Conservation (phyloP, 805 yeast species). For the Wickerhamomyces queroliae region DNA sequence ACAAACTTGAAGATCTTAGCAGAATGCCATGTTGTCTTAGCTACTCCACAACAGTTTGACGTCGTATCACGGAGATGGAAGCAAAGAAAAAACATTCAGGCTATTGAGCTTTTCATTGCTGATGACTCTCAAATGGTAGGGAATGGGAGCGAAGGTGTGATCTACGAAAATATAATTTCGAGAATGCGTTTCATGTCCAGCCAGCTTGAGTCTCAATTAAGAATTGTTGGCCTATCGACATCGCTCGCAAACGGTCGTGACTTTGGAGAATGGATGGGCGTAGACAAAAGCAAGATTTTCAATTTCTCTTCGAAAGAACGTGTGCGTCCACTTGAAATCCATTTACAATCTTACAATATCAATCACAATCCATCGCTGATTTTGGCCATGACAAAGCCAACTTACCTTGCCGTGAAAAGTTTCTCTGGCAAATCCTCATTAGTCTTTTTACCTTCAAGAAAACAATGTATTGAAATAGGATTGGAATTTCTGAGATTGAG, state of each 20-base stretch:
- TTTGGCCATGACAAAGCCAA: slow-evolving; percentile 43
- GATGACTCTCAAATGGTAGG: slow-evolving; percentile 74
- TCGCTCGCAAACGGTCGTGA: slow-evolving; percentile 74
- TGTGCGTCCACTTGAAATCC: slow-evolving; percentile 49
- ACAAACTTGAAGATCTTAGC: slow-evolving; percentile 52
- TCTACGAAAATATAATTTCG: slow-evolving; percentile 65
- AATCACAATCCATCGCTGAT: slow-evolving; percentile 48
- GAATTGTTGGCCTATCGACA: slow-evolving; percentile 67
- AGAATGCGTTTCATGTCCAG: slow-evolving; percentile 66
- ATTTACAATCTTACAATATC: slow-evolving; percentile 41
- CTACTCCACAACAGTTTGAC: slow-evolving; percentile 80
- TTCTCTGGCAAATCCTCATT: slow-evolving; percentile 29
- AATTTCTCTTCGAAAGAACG: slow-evolving; percentile 68
- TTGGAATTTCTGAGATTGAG: slow-evolving; percentile 35
- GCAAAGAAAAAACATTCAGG: slow-evolving; percentile 62
- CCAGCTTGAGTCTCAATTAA: slow-evolving; percentile 49
- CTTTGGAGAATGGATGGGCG: slow-evolving; percentile 84
- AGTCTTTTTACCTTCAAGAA: slow-evolving; percentile 55
- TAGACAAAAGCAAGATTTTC: slow-evolving; percentile 50
- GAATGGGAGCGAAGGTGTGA: slow-evolving; percentile 45
- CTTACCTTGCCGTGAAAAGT: slow-evolving; percentile 35
- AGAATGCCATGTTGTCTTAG: slow-evolving; percentile 58
- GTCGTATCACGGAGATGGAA: slow-evolving; percentile 76
- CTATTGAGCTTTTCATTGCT: slow-evolving; percentile 60
- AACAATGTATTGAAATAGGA: slow-evolving; percentile 48